Evolutionary conservation across 2,329 filamentous ascomycete genomes (phyloP).

Genomic region (Lecanoromycetidae sp.): DNA sequence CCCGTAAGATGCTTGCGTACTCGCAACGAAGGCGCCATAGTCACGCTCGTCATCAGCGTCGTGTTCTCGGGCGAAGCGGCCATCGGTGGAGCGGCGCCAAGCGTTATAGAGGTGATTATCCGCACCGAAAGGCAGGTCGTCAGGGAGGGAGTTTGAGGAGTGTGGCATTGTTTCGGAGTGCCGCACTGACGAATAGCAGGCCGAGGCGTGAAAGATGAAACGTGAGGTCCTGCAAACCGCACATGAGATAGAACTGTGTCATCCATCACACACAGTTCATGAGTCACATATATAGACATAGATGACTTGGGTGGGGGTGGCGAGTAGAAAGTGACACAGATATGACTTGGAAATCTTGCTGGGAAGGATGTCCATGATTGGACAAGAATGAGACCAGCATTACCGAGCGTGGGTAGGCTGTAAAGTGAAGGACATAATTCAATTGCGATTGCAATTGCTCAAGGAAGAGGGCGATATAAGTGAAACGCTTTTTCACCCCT

Average conservation of each 20-base stretch:
- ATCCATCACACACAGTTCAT: background rate
- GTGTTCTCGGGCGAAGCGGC: background rate
- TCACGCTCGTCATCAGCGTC: background rate
- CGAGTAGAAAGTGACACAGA: too few relatives aligned
- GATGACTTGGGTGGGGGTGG: too few relatives aligned
- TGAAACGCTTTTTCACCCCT: too few relatives aligned
- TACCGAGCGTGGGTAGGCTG: too few relatives aligned
- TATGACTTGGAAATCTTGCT: too few relatives aligned
- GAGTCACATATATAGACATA: background rate
- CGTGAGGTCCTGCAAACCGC: too few relatives aligned
- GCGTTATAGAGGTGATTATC: background rate
- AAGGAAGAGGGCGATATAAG: too few relatives aligned
- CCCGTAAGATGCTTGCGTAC: background rate
- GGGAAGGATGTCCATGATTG: too few relatives aligned
- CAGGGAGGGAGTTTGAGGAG: slow-evolving; percentile 1
- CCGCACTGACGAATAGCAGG: too few relatives aligned
- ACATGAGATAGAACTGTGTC: background rate
- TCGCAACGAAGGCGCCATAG: background rate
- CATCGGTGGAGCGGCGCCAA: background rate
- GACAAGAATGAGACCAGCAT: too few relatives aligned
- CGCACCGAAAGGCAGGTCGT: slow-evolving; percentile 5
- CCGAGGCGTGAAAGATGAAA: background rate
- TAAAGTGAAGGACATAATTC: too few relatives aligned
- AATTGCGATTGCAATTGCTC: too few relatives aligned
- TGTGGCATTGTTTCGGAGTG: background rate